These are phyloP conservation scores for Mycena latifolia DNA, from an alignment of 768 basidiomycete species.

Conservation along the genomic window DNA sequence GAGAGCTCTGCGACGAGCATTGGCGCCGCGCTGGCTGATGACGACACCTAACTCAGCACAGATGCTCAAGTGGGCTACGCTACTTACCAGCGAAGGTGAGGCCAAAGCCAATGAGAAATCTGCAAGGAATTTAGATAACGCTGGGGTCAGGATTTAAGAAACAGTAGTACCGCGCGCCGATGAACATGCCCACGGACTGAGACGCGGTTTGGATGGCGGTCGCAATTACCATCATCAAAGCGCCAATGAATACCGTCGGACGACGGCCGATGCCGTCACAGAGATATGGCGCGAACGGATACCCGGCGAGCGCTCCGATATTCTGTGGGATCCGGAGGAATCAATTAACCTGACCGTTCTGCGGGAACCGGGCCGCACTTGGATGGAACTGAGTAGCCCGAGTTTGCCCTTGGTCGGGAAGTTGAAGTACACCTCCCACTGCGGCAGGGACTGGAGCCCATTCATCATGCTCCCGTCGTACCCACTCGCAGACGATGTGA, in stretches of 20 bases:
- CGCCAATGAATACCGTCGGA: conserved; percentile 74
- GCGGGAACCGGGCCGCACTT: conserved; percentile 50
- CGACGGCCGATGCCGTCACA: conserved; percentile 82
- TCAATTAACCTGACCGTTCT: too few relatives aligned
- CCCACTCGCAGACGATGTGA: conserved; percentile 81
- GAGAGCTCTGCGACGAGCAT: conserved; percentile 89
- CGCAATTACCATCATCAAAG: conserved; percentile 78
- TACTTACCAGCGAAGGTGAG: conserved; percentile 72
- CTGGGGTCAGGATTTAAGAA: neutral
- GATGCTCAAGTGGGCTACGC: conserved; percentile 8
- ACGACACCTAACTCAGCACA: neutral
- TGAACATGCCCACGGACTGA: too few relatives aligned
- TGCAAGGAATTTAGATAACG: conserved; percentile 30
- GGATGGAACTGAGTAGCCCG: conserved; percentile 81
- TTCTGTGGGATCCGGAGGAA: conserved; percentile 69
- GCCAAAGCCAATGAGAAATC: conserved; percentile 83
- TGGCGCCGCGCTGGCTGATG: conserved; percentile 78
- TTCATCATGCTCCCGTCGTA: conserved; percentile 83
- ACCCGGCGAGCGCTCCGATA: conserved; percentile 77
- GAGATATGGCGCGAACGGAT: conserved; percentile 78
- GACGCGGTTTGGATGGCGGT: conserved; percentile 78
- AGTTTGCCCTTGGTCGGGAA: conserved; percentile 68
- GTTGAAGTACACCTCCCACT: conserved; percentile 75
- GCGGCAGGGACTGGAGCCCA: conserved; percentile 69
- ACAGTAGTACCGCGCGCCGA: conserved; percentile 71